Percentiles rank a stretch among this genome's conserved stretches.
Conservation (phyloP, 192 early-diverging fungal genomes). For the Piromyces sp. region DNA sequence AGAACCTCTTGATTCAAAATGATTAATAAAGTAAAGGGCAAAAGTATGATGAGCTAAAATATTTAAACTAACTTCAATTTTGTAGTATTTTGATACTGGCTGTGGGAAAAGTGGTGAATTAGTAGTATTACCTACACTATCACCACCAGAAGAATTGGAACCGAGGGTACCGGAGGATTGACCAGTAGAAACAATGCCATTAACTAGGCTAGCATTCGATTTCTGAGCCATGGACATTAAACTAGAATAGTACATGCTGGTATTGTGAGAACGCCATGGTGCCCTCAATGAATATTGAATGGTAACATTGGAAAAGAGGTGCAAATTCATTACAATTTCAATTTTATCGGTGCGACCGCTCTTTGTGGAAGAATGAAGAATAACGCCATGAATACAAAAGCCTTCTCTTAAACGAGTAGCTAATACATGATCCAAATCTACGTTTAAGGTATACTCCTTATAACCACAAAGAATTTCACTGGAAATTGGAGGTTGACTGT, state of each 20-base stretch:
- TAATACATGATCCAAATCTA: constrained; percentile 39
- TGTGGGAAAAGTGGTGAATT: background rate
- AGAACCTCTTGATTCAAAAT: background rate
- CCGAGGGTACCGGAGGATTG: background rate
- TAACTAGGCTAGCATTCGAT: background rate
- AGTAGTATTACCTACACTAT: background rate
- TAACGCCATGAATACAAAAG: constrained; percentile 40
- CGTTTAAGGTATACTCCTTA: constrained; percentile 42
- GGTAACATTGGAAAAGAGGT: constrained; percentile 58
- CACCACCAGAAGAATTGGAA: background rate
- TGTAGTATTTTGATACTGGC: background rate
- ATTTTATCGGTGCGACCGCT: constrained; percentile 20
- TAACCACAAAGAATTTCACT: constrained; percentile 15
- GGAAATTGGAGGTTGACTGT: constrained; percentile 11
- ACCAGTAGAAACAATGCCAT: background rate
- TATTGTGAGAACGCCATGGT: background rate
- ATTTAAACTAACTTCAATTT: background rate
- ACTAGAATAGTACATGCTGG: background rate
- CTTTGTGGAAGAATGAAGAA: constrained; percentile 12
- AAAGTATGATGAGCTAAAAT: background rate
- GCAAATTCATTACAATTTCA: constrained; percentile 41
- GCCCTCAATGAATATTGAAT: constrained; percentile 30
- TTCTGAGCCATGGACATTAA: background rate
- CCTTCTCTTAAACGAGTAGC: constrained; percentile 51
- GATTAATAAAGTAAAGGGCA: background rate